Conservation (phyloP, 2,329 filamentous ascomycete species). For the Blastomyces emzantsi region DNA sequence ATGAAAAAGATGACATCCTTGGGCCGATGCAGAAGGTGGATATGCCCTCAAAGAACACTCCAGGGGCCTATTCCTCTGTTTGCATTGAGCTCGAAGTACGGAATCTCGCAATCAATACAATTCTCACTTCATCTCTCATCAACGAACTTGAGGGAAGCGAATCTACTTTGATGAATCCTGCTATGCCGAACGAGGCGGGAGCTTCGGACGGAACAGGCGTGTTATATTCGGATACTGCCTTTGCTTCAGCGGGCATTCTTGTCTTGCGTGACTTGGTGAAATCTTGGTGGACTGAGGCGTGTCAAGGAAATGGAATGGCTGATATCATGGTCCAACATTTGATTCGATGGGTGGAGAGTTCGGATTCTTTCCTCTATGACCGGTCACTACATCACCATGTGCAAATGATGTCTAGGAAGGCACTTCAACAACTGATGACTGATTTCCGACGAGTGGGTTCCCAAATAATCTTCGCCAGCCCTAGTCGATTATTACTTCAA, state of each 20-base stretch:
- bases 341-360: constrained; percentile 92
- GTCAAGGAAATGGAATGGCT: constrained; percentile 82
- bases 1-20: constrained; percentile 84
- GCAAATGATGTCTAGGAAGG: constrained; percentile 96
- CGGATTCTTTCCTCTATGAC: constrained; percentile 91
- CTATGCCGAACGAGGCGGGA: constrained; percentile 49
- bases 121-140: constrained; percentile 90
- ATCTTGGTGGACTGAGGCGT: constrained; percentile 94
- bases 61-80: constrained; percentile 88
- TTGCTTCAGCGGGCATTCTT: constrained; percentile 80
- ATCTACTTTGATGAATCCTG: constrained; percentile 74
- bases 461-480: constrained; percentile 88
- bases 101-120: constrained; percentile 95
- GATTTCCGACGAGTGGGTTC: constrained; percentile 94
- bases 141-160: constrained; percentile 92
- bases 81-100: constrained; percentile 92
- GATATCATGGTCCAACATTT: constrained; percentile 97
- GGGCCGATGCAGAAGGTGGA: constrained; percentile 75
- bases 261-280: constrained; percentile 98
- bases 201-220: constrained; percentile 56
- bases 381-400: constrained; percentile 92
- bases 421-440: constrained; percentile 91
- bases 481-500: constrained; percentile 81
- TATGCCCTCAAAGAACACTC: constrained; percentile 89
- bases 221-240: constrained; percentile 78